These are phyloP conservation scores for Selenicereus undatus DNA, from an alignment of 148 eudicot genomes.

Conservation along the genomic window DNA sequence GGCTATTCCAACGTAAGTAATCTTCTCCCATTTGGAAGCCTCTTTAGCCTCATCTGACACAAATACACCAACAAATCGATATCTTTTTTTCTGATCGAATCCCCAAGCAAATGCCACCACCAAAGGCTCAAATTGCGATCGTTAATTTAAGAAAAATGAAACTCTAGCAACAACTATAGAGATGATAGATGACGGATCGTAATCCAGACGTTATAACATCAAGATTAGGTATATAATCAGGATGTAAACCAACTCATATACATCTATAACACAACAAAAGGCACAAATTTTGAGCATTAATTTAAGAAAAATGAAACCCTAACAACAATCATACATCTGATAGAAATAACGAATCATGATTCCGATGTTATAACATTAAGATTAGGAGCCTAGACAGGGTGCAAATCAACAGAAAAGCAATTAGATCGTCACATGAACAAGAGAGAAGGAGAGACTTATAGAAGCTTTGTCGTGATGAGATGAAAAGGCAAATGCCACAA, in stretches of 20 bases:
- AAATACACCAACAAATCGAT: not conserved
- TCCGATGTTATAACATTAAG: too few relatives aligned
- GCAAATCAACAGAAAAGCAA: not conserved
- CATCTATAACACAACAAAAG: not conserved
- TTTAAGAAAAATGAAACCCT: too few relatives aligned
- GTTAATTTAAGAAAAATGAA: not conserved
- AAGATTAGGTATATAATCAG: not conserved
- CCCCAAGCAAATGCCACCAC: not conserved
- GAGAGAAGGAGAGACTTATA: too few relatives aligned
- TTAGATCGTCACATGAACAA: not conserved
- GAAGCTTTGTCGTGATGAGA: too few relatives aligned
- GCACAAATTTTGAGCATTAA: not conserved
- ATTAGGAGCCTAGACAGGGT: not conserved
- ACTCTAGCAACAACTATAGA: constrained; percentile 1
- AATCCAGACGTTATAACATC: not conserved
- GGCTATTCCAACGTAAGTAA: constrained; percentile 52
- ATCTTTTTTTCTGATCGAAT: not conserved
- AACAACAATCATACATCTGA: too few relatives aligned
- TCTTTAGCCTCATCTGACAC: constrained; percentile 76
- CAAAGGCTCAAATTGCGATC: not conserved
- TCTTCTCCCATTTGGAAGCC: constrained; percentile 83
- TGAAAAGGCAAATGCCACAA: too few relatives aligned
- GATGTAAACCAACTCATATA: too few relatives aligned
- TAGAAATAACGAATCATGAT: too few relatives aligned
- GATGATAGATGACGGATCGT: not conserved